Conservation (phyloP, 2,329 filamentous ascomycete species). For the Aureobasidium sp. region DNA sequence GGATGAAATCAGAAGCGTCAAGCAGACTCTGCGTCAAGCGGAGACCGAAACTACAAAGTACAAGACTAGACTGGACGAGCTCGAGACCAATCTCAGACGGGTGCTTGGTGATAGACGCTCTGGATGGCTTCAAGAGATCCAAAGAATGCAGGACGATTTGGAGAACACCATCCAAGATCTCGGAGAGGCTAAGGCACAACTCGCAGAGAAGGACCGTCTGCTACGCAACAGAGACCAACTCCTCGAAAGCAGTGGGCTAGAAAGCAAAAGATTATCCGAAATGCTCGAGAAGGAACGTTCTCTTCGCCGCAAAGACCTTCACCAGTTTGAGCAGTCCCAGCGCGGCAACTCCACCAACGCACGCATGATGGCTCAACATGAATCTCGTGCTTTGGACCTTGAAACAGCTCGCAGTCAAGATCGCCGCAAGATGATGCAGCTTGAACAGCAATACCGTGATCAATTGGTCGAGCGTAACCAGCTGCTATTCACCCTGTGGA, state of each 20-base stretch:
- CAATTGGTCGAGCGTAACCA: constrained; percentile 87
- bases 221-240: constrained; percentile 84
- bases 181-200: constrained; percentile 65
- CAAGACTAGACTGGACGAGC: constrained; percentile 83
- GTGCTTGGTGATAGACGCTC: constrained; percentile 80
- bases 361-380: constrained; percentile 78
- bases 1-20: constrained; percentile 75
- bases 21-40: constrained; percentile 73
- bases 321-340: constrained; percentile 80
- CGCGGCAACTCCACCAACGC: constrained; percentile 81
- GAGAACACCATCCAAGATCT: constrained; percentile 79
- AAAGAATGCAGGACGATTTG: constrained; percentile 79
- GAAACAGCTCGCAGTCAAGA: constrained; percentile 74
- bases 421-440: constrained; percentile 63
- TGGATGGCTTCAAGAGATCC: constrained; percentile 73
- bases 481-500: constrained; percentile 83
- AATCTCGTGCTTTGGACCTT: constrained; percentile 76
- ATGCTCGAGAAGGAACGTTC: constrained; percentile 86
- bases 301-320: constrained; percentile 75
- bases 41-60: constrained; percentile 86
- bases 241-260: constrained; percentile 80
- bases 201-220: constrained; percentile 85
- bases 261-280: constrained; percentile 76
- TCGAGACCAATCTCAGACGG: constrained; percentile 82
- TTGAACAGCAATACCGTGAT: constrained; percentile 77